Conservation (phyloP, 805 yeast species). For the Ogataea angusta region DNA sequence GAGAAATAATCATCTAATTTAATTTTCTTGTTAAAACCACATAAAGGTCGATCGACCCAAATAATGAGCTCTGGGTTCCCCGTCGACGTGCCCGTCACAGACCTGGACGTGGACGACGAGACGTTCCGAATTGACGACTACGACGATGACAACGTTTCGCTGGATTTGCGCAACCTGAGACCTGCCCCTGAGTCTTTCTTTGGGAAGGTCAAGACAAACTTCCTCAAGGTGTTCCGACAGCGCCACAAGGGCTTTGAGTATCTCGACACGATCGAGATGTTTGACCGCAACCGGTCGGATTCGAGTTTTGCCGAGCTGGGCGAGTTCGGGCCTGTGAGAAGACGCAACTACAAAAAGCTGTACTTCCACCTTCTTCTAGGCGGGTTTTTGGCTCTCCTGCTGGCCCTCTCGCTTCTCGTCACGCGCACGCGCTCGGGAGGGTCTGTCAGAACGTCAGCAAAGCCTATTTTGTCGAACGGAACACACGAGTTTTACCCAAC, state of each 20-base stretch:
- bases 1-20: background rate
- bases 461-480: slow-evolving; percentile 47
- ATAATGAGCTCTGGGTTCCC: slow-evolving; percentile 18
- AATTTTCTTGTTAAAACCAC: background rate
- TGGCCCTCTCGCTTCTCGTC: slow-evolving; percentile 6
- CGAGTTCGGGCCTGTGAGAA: slow-evolving; percentile 8
- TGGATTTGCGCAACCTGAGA: slow-evolving; percentile 10
- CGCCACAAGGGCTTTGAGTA: slow-evolving; percentile 13
- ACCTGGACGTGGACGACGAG: slow-evolving; percentile 44
- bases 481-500: slow-evolving; percentile 73
- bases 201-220: slow-evolving; percentile 8
- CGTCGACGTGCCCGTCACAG: slow-evolving; percentile 54
- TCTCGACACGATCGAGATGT: slow-evolving; percentile 28
- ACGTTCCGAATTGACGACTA: slow-evolving; percentile 24
- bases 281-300: slow-evolving; percentile 24
- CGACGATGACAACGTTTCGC: slow-evolving; percentile 17
- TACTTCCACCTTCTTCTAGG: slow-evolving; percentile 5
- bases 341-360: slow-evolving; percentile 8
- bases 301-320: slow-evolving; percentile 23
- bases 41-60: background rate
- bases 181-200: slow-evolving; percentile 5
- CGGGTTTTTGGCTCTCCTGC: slow-evolving; percentile 9
- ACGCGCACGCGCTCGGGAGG: slow-evolving; percentile 3
- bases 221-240: slow-evolving; percentile 5
- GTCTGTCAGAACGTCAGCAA: slow-evolving; percentile 2